Percentiles rank a stretch among this genome's conserved stretches.
Conservation (phyloP, 495 filamentous ascomycete species). For the Zalerion maritima region DNA sequence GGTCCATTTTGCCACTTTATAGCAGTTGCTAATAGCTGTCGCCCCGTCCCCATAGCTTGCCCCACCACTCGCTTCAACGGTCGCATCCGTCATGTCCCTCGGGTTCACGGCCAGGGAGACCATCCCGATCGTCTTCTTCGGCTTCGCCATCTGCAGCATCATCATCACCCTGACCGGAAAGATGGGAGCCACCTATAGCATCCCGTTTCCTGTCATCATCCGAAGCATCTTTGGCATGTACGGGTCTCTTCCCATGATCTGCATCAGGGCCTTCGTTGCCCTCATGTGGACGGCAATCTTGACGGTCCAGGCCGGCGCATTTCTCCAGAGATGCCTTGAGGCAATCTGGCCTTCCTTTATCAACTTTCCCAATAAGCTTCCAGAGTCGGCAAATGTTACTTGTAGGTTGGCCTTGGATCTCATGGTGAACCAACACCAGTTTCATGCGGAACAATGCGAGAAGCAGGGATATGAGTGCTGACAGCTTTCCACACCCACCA, state of each 20-base stretch:
- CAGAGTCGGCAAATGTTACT: conserved; percentile 26
- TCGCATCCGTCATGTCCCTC: conserved; percentile 24
- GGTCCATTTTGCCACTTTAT: too few species aligned
- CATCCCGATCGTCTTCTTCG: conserved; percentile 32
- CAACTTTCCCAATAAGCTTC: conserved; percentile 35
- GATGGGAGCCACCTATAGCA: conserved; percentile 48
- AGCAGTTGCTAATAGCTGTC: neutral
- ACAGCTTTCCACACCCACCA: neutral
- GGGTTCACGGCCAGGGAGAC: conserved; percentile 34
- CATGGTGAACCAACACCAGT: too few species aligned
- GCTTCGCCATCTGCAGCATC: too few species aligned
- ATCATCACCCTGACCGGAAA: conserved; percentile 33
- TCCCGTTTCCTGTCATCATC: conserved; percentile 48
- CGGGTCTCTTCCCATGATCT: conserved; percentile 37
- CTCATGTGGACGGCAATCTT: conserved; percentile 37
- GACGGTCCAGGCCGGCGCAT: conserved; percentile 30
- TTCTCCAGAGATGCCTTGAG: conserved; percentile 26
- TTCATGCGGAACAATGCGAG: too few species aligned
- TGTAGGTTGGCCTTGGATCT: conserved; percentile 14
- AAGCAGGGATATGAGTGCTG: too few species aligned
- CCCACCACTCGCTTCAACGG: conserved; percentile 21
- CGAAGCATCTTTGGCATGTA: conserved; percentile 49
- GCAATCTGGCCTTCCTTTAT: conserved; percentile 53
- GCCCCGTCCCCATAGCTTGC: conserved; percentile 10
- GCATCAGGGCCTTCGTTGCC: conserved; percentile 32